Conservation (phyloP, 305 asterid species). For the Ajuga reptans region DNA sequence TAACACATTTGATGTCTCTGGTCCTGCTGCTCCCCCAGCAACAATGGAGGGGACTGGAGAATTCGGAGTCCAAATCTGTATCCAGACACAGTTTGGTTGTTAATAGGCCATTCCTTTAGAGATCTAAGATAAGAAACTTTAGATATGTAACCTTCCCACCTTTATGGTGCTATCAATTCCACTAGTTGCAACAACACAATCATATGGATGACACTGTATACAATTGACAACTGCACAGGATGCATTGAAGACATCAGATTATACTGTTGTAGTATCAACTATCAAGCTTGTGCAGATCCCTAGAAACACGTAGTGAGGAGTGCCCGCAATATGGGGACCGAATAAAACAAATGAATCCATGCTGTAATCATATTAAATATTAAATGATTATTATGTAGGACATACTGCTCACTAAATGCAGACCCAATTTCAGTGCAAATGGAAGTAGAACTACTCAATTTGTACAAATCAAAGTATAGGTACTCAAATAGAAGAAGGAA, state of each 20-base stretch:
- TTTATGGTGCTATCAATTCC: conserved; percentile 94
- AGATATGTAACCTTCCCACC: conserved; percentile 36
- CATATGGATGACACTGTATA: conserved; percentile 87
- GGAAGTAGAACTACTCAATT: too few species aligned
- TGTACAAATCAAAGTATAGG: too few species aligned
- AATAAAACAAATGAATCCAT: not conserved
- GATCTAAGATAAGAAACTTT: conserved; percentile 11
- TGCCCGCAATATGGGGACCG: not conserved
- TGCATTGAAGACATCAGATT: not conserved
- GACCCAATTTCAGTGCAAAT: too few species aligned
- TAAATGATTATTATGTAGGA: too few species aligned
- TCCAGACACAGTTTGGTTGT: conserved; percentile 1
- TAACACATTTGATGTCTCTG: conserved; percentile 57
- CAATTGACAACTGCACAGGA: conserved; percentile 81
- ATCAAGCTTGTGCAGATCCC: not conserved
- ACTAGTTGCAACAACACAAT: conserved; percentile 82
- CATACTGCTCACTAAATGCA: too few species aligned
- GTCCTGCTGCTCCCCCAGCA: conserved; percentile 67
- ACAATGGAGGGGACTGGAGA: conserved; percentile 67
- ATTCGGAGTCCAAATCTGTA: conserved; percentile 90
- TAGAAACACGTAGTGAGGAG: not conserved
- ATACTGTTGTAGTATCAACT: not conserved
- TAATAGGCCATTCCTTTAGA: not conserved
- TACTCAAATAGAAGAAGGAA: too few species aligned
- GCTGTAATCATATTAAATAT: too few species aligned